Conservation (phyloP, 139 green algal species). For the Coelastrella sp. region DNA sequence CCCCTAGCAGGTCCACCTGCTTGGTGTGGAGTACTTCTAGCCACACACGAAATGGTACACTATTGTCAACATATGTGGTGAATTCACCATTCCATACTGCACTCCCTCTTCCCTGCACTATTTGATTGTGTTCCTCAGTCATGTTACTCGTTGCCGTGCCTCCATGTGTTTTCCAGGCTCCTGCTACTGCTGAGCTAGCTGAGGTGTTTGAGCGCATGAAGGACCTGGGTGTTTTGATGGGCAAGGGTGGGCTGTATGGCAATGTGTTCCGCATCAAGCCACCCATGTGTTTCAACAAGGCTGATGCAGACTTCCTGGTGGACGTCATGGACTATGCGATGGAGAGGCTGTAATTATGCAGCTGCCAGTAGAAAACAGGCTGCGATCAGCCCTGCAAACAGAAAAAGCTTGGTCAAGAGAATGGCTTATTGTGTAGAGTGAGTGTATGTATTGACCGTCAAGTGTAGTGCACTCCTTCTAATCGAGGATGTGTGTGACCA, state of each 20-base stretch:
- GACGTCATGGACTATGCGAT: constrained; percentile 85
- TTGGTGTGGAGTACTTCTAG: no score
- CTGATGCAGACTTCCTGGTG: constrained; percentile 90
- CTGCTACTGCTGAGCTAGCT: constrained; percentile 81
- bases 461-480: no score
- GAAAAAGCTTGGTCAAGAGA: not conserved
- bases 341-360: constrained; percentile 55
- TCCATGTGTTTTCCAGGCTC: constrained; percentile 60
- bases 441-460: no score
- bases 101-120: no score
- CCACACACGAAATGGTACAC: no score
- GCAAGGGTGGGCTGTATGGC: constrained; percentile 94
- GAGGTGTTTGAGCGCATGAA: constrained; percentile 92
- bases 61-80: no score
- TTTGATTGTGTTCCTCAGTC: no score
- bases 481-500: no score
- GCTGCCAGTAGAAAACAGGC: not conserved
- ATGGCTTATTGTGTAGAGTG: no score
- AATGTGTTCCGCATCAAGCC: constrained; percentile 99
- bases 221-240: constrained; percentile 93
- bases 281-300: constrained; percentile 94
- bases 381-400: not conserved
- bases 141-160: not conserved
- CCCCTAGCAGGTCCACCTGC: no score
- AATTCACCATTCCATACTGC: no score